Base-by-base conservation (phyloP, 495 filamentous ascomycete genomes). In the Halenospora varia region DNA sequence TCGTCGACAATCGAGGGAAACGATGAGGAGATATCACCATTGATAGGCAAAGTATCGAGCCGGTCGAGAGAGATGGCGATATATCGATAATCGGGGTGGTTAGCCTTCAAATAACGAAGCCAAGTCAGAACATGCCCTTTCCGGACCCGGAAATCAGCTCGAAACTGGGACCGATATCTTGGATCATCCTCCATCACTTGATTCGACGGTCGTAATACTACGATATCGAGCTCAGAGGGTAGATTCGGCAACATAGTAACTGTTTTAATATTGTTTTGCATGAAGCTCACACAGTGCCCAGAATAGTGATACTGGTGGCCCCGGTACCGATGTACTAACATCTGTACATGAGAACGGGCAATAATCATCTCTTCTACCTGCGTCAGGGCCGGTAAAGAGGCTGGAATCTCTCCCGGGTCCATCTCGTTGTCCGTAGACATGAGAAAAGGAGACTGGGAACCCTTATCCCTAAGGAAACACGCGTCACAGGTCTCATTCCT, bases 141-240 rank as follows among this genome's bases (percentile, higher is more conserved):
- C 11, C 48, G 48, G 48, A 51, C 18, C 25, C 48, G 48, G 25
- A 51, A 51, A 51, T 51, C 48, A 10, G 48, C 25, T 24, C 48
- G 6, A 29, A 51, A 51, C 48, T 51, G 24, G 48, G 20, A 29
- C 6, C 25, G 48, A 29, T 51, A 6, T 25, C 23, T 22, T 24
- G 48, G 48, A 22, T 51, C 48, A 51, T 51, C 48, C 19, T 29
- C 20, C 20, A 18, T 29, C 20, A 29, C 48, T 24, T 29, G 48
- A 29, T 51, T 29, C 48, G 48, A 51, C 15, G 48, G 48, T 22
- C 48, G 48, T 29, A 51, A 29, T n/a, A 51, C 48, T 24, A 51
- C 24, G 24, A 51, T 24, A 29, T 51, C n/a, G n/a, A n/a, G n/a
- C n/a, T n/a, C n/a, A n/a, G n/a, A n/a, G n/a, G n/a, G n/a, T n/a